Evolutionary conservation across 1,284 basidiomycete genomes (phyloP), one percentile per base, ranked within the genome.

Genomic region (Abortiporus biennis): DNA sequence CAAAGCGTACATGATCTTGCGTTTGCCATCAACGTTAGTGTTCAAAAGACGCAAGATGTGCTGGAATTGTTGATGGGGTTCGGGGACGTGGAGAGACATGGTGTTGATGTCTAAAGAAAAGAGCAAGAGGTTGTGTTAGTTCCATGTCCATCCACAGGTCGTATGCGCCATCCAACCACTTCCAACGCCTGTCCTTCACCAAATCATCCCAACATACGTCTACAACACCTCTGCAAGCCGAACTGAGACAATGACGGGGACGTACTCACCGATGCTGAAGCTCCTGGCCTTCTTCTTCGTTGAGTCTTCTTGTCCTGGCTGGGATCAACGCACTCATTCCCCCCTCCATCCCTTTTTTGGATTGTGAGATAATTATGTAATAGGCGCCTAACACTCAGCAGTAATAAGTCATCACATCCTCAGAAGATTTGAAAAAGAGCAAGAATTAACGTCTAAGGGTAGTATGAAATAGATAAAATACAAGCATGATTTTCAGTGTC

Each of bases 1-100:
- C 74, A 96, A 67, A 59, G 92, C 86, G 68, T 90, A 96, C 92
- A 94, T 94, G 67, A 98, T 88, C 78, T 98, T 98, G 63, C 93
- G 85, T 71, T 94, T 94, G 55, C 95, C 96, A 72, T 98, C 94
- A 59, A 99, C 96, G 74, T 99, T 99, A 65, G 96, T 99, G 82
- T 99, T 98, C 63, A 99, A 82, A 45, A 99, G 80, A 90, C 96
- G 93, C 52, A 97, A 72, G 68, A 96, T 96, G 80, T 95, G 92
- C 88, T 94, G 24, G 71, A 93, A 94, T 71, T 94, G 90, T 64
- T 88, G 81, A 67, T 95, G 90, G 53, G 87, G 66, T 71, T 95
- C 92, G 46, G 91, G 92, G 46, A 92, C 80, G 62, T 93, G 91
- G 71, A 95, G 86, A 68, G 92, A 94, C 92, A 92, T 92, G 63